These are phyloP conservation scores for Ligustrum vulgare DNA, from an alignment of 257 asterid species.

Conservation along the genomic window DNA sequence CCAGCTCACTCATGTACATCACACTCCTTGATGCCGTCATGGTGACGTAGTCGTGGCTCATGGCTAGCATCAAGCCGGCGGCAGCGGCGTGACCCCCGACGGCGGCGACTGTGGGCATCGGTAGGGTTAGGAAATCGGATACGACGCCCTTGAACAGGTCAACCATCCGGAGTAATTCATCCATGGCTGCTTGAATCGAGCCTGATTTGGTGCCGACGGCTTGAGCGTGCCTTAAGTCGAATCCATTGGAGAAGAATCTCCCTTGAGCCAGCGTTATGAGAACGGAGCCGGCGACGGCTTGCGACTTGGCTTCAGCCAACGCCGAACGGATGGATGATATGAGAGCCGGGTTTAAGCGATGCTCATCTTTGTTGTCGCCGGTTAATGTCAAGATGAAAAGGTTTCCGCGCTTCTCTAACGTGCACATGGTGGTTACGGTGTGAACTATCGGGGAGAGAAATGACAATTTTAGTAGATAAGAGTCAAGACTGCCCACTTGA, in stretches of 20 bases:
- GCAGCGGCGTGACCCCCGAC: slow-evolving; percentile 90
- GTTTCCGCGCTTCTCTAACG: slow-evolving; percentile 66
- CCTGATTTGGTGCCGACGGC: slow-evolving; percentile 51
- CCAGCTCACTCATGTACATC: slow-evolving; percentile 85
- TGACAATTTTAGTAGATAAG: neutral
- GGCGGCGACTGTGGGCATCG: slow-evolving; percentile 83
- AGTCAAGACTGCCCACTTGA: too few relatives aligned
- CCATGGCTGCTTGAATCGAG: slow-evolving; percentile 42
- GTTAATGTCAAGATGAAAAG: slow-evolving; percentile 62
- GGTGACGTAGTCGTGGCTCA: slow-evolving; percentile 65
- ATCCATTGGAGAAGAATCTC: slow-evolving; percentile 84
- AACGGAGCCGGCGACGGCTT: slow-evolving; percentile 66
- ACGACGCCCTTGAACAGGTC: slow-evolving; percentile 58
- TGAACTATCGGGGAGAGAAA: neutral
- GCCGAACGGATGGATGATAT: slow-evolving; percentile 59
- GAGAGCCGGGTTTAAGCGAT: slow-evolving; percentile 62
- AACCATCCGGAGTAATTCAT: slow-evolving; percentile 57
- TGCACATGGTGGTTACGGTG: slow-evolving; percentile 49
- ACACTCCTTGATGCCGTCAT: slow-evolving; percentile 66
- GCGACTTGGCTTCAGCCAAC: slow-evolving; percentile 57
- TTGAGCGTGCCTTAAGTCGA: slow-evolving; percentile 72
- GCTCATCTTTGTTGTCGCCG: slow-evolving; percentile 55
- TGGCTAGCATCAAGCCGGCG: slow-evolving; percentile 69
- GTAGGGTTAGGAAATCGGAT: slow-evolving; percentile 61
- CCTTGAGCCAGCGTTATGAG: slow-evolving; percentile 70